Percentiles rank a stretch among this genome's conserved stretches.
Evolutionary conservation across 1,139 yeast genomes (phyloP).

Genomic region (Hemisphaericaspora subhashii): DNA sequence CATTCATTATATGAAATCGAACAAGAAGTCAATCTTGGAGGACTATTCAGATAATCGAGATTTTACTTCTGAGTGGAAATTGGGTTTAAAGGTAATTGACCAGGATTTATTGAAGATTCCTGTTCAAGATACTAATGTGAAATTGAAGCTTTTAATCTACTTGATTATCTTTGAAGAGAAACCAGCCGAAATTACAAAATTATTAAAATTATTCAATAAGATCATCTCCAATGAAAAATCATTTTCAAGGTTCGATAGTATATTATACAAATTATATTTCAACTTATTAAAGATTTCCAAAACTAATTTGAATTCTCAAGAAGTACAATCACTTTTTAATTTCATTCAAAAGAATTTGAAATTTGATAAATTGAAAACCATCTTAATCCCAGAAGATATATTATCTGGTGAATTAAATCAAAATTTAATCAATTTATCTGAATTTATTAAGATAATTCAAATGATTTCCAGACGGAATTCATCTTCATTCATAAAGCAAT

Average conservation of each 20-base stretch:
- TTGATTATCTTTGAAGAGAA: slow-evolving; percentile 19
- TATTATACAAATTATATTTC: slow-evolving; percentile 26
- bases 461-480: slow-evolving; percentile 10
- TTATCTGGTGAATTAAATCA: slow-evolving; percentile 25
- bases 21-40: slow-evolving; percentile 13
- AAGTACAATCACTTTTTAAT: slow-evolving; percentile 28
- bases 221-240: slow-evolving; percentile 20
- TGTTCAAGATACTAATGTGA: slow-evolving; percentile 11
- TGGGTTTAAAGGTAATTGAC: slow-evolving; percentile 27
- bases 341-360: slow-evolving; percentile 34
- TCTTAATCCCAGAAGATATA: slow-evolving; percentile 14
- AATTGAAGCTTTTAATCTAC: slow-evolving; percentile 29
- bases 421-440: slow-evolving; percentile 24
- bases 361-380: slow-evolving; percentile 22
- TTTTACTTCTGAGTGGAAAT: slow-evolving; percentile 45
- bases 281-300: slow-evolving; percentile 28
- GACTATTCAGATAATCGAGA: slow-evolving; percentile 50
- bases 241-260: slow-evolving; percentile 19
- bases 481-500: slow-evolving; percentile 9
- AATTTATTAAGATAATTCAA: slow-evolving; percentile 25
- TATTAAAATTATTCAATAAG: slow-evolving; percentile 28
- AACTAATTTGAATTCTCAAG: slow-evolving; percentile 22
- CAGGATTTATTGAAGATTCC: slow-evolving; percentile 15
- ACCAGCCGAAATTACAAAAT: slow-evolving; percentile 14
- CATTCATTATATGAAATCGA: slow-evolving; percentile 15